Conservation (phyloP, 768 basidiomycete species). For the Podaxis sp. region DNA sequence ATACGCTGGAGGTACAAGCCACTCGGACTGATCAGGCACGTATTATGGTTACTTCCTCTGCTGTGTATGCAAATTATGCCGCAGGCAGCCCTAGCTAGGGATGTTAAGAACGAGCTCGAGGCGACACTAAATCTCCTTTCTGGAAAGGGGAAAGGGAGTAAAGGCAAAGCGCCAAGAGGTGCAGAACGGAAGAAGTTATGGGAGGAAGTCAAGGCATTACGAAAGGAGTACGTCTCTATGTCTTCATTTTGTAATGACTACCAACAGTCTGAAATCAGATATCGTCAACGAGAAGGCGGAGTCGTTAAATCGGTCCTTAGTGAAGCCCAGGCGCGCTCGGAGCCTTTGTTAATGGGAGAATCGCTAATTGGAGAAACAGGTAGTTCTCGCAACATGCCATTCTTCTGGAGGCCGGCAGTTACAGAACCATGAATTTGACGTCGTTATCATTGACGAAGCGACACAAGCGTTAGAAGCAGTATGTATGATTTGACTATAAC, state of each 20-base stretch:
- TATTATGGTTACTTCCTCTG: not conserved
- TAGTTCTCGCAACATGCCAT: slow-evolving; percentile 94
- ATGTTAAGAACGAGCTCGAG: slow-evolving; percentile 87
- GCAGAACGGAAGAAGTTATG: slow-evolving; percentile 81
- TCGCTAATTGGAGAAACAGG: slow-evolving; percentile 34
- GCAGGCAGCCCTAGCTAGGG: slow-evolving; percentile 79
- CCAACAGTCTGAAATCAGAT: slow-evolving; percentile 44
- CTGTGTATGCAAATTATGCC: not conserved
- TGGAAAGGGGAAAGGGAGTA: slow-evolving; percentile 71
- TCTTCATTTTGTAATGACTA: not conserved
- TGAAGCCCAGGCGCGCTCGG: slow-evolving; percentile 62
- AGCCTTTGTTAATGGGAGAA: not conserved
- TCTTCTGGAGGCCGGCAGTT: slow-evolving; percentile 87
- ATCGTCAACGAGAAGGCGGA: slow-evolving; percentile 84
- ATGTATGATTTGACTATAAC: slow-evolving; percentile 21
- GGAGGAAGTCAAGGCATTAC: slow-evolving; percentile 81
- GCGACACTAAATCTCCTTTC: slow-evolving; percentile 62
- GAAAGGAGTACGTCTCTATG: slow-evolving; percentile 74
- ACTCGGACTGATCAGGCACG: slow-evolving; percentile 63
- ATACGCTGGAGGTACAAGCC: slow-evolving; percentile 74
- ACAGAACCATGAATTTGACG: slow-evolving; percentile 78
- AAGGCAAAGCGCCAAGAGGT: slow-evolving; percentile 70
- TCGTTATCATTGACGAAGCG: slow-evolving; percentile 96
- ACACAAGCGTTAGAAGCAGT: slow-evolving; percentile 96
- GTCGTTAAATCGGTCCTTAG: slow-evolving; percentile 80